Evolutionary conservation across 73 alveolate species (phyloP), one percentile per base, ranked within the genome.

Genomic region (Uronychia binucleata): DNA sequence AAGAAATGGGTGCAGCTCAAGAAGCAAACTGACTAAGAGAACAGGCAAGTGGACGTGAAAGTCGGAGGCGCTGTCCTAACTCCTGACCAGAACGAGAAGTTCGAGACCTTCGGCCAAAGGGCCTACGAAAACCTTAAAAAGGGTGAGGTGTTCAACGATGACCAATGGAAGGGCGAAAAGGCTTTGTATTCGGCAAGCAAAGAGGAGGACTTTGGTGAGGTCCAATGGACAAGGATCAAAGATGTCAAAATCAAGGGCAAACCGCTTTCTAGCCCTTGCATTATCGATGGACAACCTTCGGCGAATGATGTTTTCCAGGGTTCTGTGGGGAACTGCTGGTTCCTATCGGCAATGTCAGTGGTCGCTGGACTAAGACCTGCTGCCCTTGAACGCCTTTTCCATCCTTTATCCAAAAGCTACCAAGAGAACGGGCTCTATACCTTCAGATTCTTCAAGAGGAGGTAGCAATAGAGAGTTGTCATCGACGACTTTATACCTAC

Each of bases 241-340:
- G 83, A 82, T 0, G 74, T 82, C 83, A 74, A 32, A 19, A 46
- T 46, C 67, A 46, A 46, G 67, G 67, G 67, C n/a, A 46, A 46
- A 0, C 0, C 0, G 1, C 33, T 82, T 32, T 74, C 26, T 1
- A 85, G 79, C 8, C 89, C 74, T 34, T 77, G 88, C 28, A 89
- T 96, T 31, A 81, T 83, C 77, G 91, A 78, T 67, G 89, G 90
- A 13, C 57, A 33, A 28, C 86, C 91, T 19, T 59, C 77, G 26
- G 94, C 98, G 19, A 80, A 83, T 46, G 97, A 96, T 82, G 88
- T 96, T 46, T 77, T 74, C 30, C 89, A 96, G 74, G 99, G 99
- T 0, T 59, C 74, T 0, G 91, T 96, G 26, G 99, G 98, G 11
- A 93, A 96, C 81, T 96, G 99, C 82, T 96, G 91, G 83, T 92